A percentile compares a stretch with the other conserved stretches of the same genome.
Conservation (phyloP, 441 rosid species). For the Hypseocharis bilobata region DNA sequence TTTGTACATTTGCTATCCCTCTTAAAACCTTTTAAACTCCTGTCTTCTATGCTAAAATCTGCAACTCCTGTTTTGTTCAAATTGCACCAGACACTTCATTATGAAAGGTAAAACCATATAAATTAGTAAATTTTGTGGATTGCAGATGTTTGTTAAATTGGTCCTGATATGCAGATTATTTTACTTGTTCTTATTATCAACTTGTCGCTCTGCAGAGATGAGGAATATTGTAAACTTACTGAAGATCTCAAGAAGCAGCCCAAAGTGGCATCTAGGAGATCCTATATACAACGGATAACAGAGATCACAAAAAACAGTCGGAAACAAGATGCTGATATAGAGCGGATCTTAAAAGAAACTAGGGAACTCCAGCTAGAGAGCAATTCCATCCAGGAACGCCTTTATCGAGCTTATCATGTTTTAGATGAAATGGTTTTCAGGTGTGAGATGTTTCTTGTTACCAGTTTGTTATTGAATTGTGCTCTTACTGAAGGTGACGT, state of each 20-base stretch:
- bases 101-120: neutral
- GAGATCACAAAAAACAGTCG: conserved; percentile 78
- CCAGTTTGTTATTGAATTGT: neutral
- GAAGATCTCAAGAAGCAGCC: conserved; percentile 43
- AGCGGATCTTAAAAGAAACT: conserved; percentile 63
- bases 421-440: conserved; percentile 70
- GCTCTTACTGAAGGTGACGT: neutral
- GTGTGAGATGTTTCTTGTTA: conserved; percentile 24
- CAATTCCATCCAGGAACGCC: conserved; percentile 71
- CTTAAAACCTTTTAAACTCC: too few relatives aligned
- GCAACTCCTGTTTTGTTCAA: too few relatives aligned
- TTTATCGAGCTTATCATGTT: conserved; percentile 65
- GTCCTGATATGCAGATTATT: neutral
- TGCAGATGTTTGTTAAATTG: too few relatives aligned
- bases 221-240: conserved; percentile 39
- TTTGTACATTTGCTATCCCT: neutral
- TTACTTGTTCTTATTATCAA: neutral
- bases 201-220: conserved; percentile 41
- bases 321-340: conserved; percentile 67
- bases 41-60: too few relatives aligned
- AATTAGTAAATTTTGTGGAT: neutral
- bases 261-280: conserved; percentile 41
- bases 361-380: conserved; percentile 78
- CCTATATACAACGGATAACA: conserved; percentile 54
- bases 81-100: too few relatives aligned